Base-by-base conservation (phyloP, 1,139 yeast genomes). In the Arxiozyma slooffiae region DNA sequence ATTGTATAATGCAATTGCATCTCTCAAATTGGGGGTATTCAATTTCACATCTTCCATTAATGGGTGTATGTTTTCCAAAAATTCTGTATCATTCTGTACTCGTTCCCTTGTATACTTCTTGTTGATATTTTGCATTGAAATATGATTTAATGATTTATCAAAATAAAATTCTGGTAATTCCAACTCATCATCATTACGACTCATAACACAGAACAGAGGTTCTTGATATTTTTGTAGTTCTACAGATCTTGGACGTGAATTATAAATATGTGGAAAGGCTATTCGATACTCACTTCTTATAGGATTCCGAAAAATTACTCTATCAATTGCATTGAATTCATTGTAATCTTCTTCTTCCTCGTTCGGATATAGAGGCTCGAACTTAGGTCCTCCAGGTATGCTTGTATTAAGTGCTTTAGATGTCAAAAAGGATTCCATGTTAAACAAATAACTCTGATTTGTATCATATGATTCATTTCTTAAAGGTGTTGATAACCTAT, bases 351-450 rank as follows among this genome's bases (percentile, higher is more conserved):
- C 95, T 3, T 82, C 81, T 56, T 82, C 82, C 37, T 73, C 72
- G 50, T 82, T 85, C 53, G 82, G 81, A 67, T 74, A 81, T n/a
- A 90, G 68, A 0, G 96, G 96, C 67, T 90, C 97, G 67, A 90
- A 92, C 62, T 84, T 87, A 4, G 99, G 98, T 0, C 98, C 99
- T 3, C 96, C 96, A 0, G 97, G 97, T 41, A 92, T 74, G 1
- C 95, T 83, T 49, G 82, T 76, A 61, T 89, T 89, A 53, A 94
- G 73, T 7, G 95, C 92, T 61, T 92, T 92, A 1, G 97, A 95
- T 0, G 97, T 89, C 64, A 84, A 79, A 56, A 92, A 85, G 0
- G 96, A 75, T 51, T 82, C 76, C 53, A 78, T 80, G 59, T 89
- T 89, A 65, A 89, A 92, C 41, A 88, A 68, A 60, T 85, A 84